These are phyloP conservation scores for Hansenula lynferdii DNA, from an alignment of 1,139 yeast genomes.

Conservation along the genomic window DNA sequence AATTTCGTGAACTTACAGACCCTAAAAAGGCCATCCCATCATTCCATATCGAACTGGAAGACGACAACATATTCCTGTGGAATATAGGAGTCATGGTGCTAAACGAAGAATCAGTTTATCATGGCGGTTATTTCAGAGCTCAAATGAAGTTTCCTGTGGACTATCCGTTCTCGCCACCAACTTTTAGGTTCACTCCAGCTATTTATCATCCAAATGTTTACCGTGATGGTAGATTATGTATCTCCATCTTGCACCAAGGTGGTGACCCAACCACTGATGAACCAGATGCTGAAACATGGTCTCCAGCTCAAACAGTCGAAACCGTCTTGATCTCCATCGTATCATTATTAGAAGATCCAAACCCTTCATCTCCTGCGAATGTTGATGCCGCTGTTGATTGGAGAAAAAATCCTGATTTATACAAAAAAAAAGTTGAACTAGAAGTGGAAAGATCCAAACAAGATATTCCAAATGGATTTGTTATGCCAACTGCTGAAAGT, in stretches of 20 bases:
- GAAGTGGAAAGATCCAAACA: conserved; percentile 83
- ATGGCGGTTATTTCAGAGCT: conserved; percentile 95
- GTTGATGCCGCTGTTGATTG: conserved; percentile 95
- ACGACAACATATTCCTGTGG: conserved; percentile 91
- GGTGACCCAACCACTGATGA: conserved; percentile 90
- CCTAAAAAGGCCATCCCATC: conserved; percentile 91
- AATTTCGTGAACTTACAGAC: conserved; percentile 88
- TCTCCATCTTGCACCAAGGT: conserved; percentile 84
- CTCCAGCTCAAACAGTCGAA: conserved; percentile 95
- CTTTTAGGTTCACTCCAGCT: conserved; percentile 87
- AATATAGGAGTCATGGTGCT: conserved; percentile 90
- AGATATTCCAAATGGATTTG: conserved; percentile 82
- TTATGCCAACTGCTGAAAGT: conserved; percentile 61
- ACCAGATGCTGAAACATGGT: conserved; percentile 92
- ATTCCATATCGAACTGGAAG: conserved; percentile 82
- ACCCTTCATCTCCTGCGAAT: conserved; percentile 90
- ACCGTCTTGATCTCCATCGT: conserved; percentile 85
- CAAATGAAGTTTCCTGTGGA: conserved; percentile 91
- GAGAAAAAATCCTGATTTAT: conserved; percentile 77
- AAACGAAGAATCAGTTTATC: conserved; percentile 83
- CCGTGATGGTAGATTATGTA: conserved; percentile 89
- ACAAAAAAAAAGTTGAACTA: conserved; percentile 69
- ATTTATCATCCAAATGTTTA: conserved; percentile 94
- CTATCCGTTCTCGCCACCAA: conserved; percentile 90
- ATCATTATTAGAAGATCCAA: conserved; percentile 88